Conservation (phyloP, 2,329 filamentous ascomycete genomes). For the Beauveria rudraprayagi region DNA sequence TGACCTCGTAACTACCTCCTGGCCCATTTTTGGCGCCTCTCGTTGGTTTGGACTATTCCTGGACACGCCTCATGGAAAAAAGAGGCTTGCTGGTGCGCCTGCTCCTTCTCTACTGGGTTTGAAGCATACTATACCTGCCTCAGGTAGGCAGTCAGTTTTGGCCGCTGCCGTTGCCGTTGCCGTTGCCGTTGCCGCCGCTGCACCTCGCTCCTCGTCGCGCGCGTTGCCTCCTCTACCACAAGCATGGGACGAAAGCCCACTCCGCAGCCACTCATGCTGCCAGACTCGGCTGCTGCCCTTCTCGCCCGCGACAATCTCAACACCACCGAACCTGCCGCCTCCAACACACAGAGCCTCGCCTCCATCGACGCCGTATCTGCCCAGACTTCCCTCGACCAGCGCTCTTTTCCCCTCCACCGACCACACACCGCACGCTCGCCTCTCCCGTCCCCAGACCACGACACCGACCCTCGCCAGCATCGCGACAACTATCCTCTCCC, state of each 20-base stretch:
- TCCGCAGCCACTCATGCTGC: constrained; percentile 50
- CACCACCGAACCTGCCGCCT: neutral
- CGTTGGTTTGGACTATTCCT: neutral
- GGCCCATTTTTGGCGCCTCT: neutral
- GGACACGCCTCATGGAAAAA: constrained; percentile 1
- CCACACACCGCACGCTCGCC: constrained; percentile 6
- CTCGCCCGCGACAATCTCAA: constrained; percentile 14
- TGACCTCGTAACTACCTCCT: neutral
- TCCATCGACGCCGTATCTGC: constrained; percentile 31
- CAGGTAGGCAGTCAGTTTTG: neutral
- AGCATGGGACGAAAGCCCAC: constrained; percentile 50
- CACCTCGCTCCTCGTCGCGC: neutral
- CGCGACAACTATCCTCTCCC: constrained; percentile 7
- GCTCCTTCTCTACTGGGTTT: neutral
- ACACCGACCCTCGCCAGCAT: neutral
- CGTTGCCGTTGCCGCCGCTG: neutral
- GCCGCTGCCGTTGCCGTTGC: neutral
- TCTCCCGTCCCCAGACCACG: constrained; percentile 17
- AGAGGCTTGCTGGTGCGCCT: constrained; percentile 2
- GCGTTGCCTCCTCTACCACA: neutral
- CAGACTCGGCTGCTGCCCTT: constrained; percentile 28
- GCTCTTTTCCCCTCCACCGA: constrained; percentile 25
- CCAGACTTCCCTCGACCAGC: constrained; percentile 27
- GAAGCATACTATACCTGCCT: neutral
- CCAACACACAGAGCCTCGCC: constrained; percentile 21